Conservation (phyloP, 2,329 filamentous ascomycete genomes). For the Hypoxylon sp. region DNA sequence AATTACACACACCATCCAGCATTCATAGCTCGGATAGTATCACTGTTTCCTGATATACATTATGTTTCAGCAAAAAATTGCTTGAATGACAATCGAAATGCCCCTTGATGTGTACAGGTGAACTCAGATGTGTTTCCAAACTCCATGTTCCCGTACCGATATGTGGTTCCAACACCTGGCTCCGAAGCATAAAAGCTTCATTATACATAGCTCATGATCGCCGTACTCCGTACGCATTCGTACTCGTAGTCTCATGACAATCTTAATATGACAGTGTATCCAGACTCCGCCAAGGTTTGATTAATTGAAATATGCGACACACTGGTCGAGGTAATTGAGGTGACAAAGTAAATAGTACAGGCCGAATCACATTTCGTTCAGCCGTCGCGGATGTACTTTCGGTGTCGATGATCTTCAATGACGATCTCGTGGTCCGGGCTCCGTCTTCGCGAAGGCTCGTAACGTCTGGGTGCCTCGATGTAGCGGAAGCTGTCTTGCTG, state of each 20-base stretch:
- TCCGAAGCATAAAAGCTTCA: neutral
- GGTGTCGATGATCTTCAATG: conserved; percentile 53
- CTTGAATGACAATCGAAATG: conserved; percentile 18
- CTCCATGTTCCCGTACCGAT: conserved; percentile 17
- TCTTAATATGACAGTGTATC: conserved; percentile 22
- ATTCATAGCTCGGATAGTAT: conserved; percentile 11
- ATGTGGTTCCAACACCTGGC: conserved; percentile 3
- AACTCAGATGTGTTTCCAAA: conserved; percentile 26
- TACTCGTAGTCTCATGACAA: conserved; percentile 37
- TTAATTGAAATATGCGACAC: conserved; percentile 20
- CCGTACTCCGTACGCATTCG: conserved; percentile 13
- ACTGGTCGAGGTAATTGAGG: neutral
- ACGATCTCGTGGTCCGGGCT: conserved; percentile 55
- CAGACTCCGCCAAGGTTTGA: conserved; percentile 14
- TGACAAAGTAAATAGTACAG: conserved; percentile 16
- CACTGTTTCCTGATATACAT: conserved; percentile 26
- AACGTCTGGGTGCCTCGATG: conserved; percentile 64
- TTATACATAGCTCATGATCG: conserved; percentile 8
- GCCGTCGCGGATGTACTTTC: conserved; percentile 51
- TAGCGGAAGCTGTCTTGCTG: conserved; percentile 67
- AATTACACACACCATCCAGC: conserved; percentile 6
- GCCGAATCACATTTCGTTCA: conserved; percentile 11
- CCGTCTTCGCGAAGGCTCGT: conserved; percentile 54
- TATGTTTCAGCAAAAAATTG: conserved; percentile 21
- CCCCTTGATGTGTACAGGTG: conserved; percentile 34